Base-by-base conservation (phyloP, 2,329 filamentous ascomycete genomes). In the Penicillium sp. region DNA sequence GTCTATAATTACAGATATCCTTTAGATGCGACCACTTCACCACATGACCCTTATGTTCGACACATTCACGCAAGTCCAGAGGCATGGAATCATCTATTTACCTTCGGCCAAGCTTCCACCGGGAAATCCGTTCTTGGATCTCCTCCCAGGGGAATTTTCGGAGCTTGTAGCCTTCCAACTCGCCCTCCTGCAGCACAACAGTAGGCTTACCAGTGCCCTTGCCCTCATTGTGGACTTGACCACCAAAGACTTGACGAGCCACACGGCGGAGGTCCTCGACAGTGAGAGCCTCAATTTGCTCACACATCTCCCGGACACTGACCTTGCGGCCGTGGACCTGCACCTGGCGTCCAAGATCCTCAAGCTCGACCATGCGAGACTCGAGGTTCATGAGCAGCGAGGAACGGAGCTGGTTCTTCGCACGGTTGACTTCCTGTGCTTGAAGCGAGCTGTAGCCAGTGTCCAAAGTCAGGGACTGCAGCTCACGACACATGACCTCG, bases 321-420 rank as follows among this genome's bases (percentile, higher is more conserved):
- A 97, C 85, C 78, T 97, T 96, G 63, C 86, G 85, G 22, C 93
- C 94, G 71, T 97, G 92, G n/a, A 97, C 90, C 79, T 97, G 94
- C 11, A 99, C 91, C 73, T 97, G 93, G 60, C 94, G 81, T 22
- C 94, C 94, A 0, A 99, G 82, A 72, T 99, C 94, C 76, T 99
- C 94, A 7, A 99, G 83, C 78, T 97, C 94, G 10, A 99, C 92
- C 92, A 99, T 97, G 58, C 94, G 84, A 65, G 87, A 92, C 78
- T 99, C 94, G 29, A 99, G 85, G 76, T 99, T 99, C 94, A 99
- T 99, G 48, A 99, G 83, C 39, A 99, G 81, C 55, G 86, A 89
- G 14, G 88, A 92, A 40, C 92, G 86, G 16, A 99, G 85, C 78
- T 99, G 94, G 74, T 99, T 99, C 84, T 99, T 99, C 18, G 94